phyloP scores from a whole-genome alignment of 495 filamentous ascomycete genomes.

The Penicillium lagena region DNA sequence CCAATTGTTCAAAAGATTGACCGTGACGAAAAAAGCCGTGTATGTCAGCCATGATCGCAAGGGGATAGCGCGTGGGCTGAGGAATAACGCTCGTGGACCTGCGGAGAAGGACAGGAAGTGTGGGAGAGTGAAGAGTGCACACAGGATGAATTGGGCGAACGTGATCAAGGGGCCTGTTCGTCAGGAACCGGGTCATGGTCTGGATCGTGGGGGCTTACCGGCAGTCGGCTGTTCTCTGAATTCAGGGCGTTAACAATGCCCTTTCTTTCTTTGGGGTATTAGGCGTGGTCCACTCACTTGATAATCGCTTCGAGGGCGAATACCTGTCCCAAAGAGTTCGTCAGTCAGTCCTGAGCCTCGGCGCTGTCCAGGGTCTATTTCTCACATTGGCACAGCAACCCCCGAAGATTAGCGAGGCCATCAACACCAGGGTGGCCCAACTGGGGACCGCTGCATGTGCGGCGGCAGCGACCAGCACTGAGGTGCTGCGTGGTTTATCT shows the following conservation, averaged over 20 bases:
- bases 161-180: conserved; percentile 76
- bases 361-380: conserved; percentile 1
- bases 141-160: conserved; percentile 87
- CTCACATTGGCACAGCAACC: conserved; percentile 96
- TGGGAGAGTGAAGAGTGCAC: conserved; percentile 59
- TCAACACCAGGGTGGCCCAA: conserved; percentile 61
- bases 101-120: conserved; percentile 69
- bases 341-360: not conserved
- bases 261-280: not conserved
- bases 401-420: conserved; percentile 88
- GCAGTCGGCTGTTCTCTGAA: conserved; percentile 30
- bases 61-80: conserved; percentile 75
- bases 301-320: conserved; percentile 95
- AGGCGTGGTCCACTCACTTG: conserved; percentile 53
- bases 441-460: conserved; percentile 52
- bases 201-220: conserved; percentile 16
- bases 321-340: conserved; percentile 44
- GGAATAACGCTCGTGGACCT: conserved; percentile 53
- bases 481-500: conserved; percentile 16
- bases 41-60: conserved; percentile 79
- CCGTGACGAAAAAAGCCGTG: conserved; percentile 83
- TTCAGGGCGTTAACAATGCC: conserved; percentile 7
- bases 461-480: conserved; percentile 24
- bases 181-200: not conserved
- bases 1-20: conserved; percentile 95